Evolutionary conservation across 176 grass and related monocot genomes (phyloP).

Genomic region (Juncus effusus): DNA sequence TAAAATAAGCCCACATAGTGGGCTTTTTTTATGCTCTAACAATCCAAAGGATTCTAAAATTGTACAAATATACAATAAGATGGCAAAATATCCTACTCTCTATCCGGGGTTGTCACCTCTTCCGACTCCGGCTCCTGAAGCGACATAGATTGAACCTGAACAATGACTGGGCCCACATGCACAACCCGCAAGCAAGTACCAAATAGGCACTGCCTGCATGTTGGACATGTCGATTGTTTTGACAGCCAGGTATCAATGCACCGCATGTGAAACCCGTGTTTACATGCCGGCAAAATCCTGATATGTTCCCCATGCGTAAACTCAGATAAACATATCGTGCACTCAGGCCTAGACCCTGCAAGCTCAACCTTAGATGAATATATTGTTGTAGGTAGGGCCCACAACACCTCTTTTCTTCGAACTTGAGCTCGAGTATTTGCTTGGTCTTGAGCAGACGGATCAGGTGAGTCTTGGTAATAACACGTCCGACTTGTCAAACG

Average conservation of each 20-base stretch:
- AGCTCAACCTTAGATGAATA: constrained; percentile 42
- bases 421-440: neutral
- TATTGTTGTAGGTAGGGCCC: constrained; percentile 25
- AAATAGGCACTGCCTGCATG: constrained; percentile 68
- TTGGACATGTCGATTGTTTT: constrained; percentile 69
- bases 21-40: no score
- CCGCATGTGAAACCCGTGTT: constrained; percentile 75
- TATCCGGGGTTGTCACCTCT: neutral
- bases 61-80: no score
- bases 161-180: neutral
- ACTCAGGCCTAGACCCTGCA: constrained; percentile 55
- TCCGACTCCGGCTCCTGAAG: neutral
- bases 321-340: constrained; percentile 89
- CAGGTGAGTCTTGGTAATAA: constrained; percentile 27
- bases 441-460: neutral
- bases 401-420: constrained; percentile 22
- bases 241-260: constrained; percentile 90
- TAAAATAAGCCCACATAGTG: no score
- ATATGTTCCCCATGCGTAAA: constrained; percentile 65
- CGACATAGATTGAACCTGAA: neutral
- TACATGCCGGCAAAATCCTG: constrained; percentile 63
- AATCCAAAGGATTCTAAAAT: no score
- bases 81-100: no score
- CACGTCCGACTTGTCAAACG: constrained; percentile 41
- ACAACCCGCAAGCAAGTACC: neutral